Percentiles rank a stretch among this genome's conserved stretches.
phyloP scores from a whole-genome alignment of 305 asterid species.

The Fraxinus baroniana region DNA sequence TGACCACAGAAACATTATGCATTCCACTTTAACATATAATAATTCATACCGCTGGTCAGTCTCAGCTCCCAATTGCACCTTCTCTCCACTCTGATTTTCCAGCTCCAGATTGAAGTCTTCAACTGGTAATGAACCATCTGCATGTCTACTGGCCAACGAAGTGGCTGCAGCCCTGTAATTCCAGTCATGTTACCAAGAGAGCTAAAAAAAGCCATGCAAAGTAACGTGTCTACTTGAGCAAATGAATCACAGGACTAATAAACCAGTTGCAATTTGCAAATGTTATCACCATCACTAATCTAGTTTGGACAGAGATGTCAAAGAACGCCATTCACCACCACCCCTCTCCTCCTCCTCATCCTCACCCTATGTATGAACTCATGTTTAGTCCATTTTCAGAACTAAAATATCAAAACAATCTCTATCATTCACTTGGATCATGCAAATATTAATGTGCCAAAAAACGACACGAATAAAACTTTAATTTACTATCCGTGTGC shows the following conservation, averaged over 20 bases:
- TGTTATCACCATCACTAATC: background rate
- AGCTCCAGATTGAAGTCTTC: constrained; percentile 91
- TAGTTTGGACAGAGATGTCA: background rate
- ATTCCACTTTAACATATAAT: background rate
- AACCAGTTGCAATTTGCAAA: background rate
- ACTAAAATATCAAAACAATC: background rate
- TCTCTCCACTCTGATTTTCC: constrained; percentile 91
- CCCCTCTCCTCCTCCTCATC: background rate
- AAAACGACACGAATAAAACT: background rate
- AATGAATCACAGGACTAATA: constrained; percentile 4
- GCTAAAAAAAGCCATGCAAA: constrained; percentile 16
- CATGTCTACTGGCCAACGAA: constrained; percentile 74
- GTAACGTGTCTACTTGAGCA: constrained; percentile 2
- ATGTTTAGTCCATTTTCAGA: background rate
- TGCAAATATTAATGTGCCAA: constrained; percentile 1
- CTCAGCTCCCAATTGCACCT: constrained; percentile 82
- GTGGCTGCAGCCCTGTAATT: constrained; percentile 73
- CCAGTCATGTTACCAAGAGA: constrained; percentile 17
- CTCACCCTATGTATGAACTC: background rate
- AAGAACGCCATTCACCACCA: background rate
- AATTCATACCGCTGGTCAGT: constrained; percentile 73
- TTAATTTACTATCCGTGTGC: background rate
- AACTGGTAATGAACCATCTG: constrained; percentile 82
- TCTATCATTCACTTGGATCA: constrained; percentile 17
- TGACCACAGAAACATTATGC: constrained; percentile 4